These are phyloP conservation scores for Xylariaceae sp. DNA, from an alignment of 2,329 filamentous ascomycete species.

Conservation along the genomic window DNA sequence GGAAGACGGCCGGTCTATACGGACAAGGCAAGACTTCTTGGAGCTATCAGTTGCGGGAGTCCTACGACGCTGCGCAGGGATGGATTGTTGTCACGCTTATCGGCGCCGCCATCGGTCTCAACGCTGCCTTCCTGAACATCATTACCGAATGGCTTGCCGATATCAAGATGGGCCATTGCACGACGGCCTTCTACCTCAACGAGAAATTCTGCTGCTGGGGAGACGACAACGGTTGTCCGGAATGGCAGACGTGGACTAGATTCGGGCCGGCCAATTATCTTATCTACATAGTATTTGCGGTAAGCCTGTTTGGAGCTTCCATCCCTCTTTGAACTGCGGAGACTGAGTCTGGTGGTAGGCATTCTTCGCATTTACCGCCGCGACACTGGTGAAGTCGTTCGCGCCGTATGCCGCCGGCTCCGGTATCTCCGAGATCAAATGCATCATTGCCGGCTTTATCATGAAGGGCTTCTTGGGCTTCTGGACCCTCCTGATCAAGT, in stretches of 20 bases:
- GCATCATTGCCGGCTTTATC: constrained; percentile 96
- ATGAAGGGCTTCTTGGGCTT: constrained; percentile 97
- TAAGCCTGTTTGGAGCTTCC: constrained; percentile 35
- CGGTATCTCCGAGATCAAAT: constrained; percentile 98
- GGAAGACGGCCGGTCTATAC: constrained; percentile 66
- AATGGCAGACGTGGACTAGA: constrained; percentile 86
- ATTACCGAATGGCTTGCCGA: constrained; percentile 95
- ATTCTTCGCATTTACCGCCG: constrained; percentile 75
- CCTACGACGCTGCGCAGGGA: constrained; percentile 92
- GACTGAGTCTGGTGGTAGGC: constrained; percentile 42
- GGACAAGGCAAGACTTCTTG: constrained; percentile 67
- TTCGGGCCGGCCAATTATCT: constrained; percentile 77
- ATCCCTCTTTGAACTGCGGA: background rate
- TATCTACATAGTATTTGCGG: constrained; percentile 80
- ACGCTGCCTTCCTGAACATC: constrained; percentile 90
- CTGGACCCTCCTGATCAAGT: constrained; percentile 92
- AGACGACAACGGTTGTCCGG: constrained; percentile 77
- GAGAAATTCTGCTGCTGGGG: constrained; percentile 98
- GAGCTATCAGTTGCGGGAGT: constrained; percentile 74
- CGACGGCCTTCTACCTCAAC: constrained; percentile 93
- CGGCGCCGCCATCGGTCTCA: constrained; percentile 85
- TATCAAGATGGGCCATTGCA: constrained; percentile 93
- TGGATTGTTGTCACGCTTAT: constrained; percentile 98
- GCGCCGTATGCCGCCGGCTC: constrained; percentile 95
- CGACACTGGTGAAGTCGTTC: constrained; percentile 80